Conservation (phyloP, 306 rosid species). For the Sechiopsis laciniata region DNA sequence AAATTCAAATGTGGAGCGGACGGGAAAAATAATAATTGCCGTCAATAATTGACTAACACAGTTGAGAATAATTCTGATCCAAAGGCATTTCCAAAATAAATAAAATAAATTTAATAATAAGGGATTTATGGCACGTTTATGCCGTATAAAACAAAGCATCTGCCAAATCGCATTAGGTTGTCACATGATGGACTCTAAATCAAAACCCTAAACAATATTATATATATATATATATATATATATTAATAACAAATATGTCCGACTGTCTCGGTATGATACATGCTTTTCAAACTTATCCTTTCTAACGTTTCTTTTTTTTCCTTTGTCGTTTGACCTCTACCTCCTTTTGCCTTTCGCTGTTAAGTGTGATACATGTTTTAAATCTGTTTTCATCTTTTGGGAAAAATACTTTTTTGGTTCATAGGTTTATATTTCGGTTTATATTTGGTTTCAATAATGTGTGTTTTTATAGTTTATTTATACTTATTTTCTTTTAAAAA, state of each 20-base stretch:
- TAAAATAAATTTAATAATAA: background rate
- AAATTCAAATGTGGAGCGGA: background rate
- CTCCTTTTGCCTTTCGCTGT: too few relatives aligned
- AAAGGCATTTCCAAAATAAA: background rate
- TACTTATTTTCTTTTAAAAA: too few relatives aligned
- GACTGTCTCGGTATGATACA: background rate
- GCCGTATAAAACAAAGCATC: slow-evolving; percentile 20
- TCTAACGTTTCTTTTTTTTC: background rate
- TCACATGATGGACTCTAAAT: background rate
- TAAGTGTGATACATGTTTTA: background rate
- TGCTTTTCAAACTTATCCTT: background rate
- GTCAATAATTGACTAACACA: slow-evolving; percentile 14
- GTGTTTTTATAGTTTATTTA: too few relatives aligned
- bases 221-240: background rate
- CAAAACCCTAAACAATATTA: background rate
- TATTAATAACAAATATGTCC: background rate
- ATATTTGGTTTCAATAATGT: too few relatives aligned
- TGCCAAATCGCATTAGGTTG: slow-evolving; percentile 13
- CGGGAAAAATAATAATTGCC: background rate
- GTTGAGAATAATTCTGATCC: background rate
- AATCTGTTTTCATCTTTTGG: background rate
- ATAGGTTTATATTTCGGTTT: too few relatives aligned
- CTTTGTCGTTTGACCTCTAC: background rate
- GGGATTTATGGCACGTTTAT: background rate
- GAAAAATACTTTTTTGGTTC: too few relatives aligned